Base-by-base conservation (phyloP, 345 rosid species). In the Cardamine resedifolia region DNA sequence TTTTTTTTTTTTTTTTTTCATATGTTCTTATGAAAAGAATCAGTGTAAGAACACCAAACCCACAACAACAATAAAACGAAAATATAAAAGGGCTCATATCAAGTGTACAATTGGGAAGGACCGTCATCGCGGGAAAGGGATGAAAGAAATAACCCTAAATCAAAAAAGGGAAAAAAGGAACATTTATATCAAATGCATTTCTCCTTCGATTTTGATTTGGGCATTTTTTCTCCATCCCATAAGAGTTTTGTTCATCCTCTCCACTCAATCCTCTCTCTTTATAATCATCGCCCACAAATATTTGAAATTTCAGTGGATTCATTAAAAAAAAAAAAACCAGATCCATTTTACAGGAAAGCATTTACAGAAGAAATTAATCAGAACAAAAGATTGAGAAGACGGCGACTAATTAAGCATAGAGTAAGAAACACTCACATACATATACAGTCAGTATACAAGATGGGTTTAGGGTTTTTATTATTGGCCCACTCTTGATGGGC, bases 221-320 rank as follows among this genome's bases (percentile, higher is more conserved):
- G 5, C 7, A n/a, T 30, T 14, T 65, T 33, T 38, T 26, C 49
- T 39, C 23, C 51, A 59, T 33, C 71, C 64, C 71, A 11, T 23
- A 4, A 66, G 73, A 49, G 72, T 58, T 73, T 66, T 74, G 73
- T 74, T 74, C 57, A 36, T 0, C 58, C 62, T 66, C 61, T 23
- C 78, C 78, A 6, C 78, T 74, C 78, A 58, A 67, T 18, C 78
- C 73, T 74, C 73, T 74, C 68, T 74, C 61, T 50, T 74, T 74
- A 1, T 66, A 74, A 74, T 74, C 78, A 74, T 74, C 67, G 73
- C 78, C 73, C 72, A 58, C 2, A n/a, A 43, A 14, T 27, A 0
- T 49, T 49, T 2, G 1, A 10, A 47, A 31, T 0, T 30, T 8
- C 15, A 7, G 1, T 4, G 0, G 3, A 24, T 26, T 67, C 38